Conservation (phyloP, 1,139 yeast species). For the Candida sp. region DNA sequence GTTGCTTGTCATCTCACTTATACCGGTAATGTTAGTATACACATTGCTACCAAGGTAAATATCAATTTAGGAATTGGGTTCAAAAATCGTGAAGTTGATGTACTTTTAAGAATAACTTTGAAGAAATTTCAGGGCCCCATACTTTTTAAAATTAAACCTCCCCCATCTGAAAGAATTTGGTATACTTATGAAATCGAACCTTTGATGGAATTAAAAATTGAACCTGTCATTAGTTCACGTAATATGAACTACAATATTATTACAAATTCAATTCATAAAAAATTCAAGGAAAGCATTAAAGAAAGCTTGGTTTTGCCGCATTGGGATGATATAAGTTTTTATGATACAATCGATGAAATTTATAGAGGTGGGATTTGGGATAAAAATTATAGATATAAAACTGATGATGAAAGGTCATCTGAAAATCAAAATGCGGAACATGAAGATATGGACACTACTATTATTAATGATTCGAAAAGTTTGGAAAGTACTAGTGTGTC, state of each 20-base stretch:
- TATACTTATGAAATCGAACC: constrained; percentile 85
- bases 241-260: constrained; percentile 75
- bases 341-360: constrained; percentile 58
- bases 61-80: constrained; percentile 73
- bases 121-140: constrained; percentile 73
- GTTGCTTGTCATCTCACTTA: constrained; percentile 63
- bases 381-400: constrained; percentile 16
- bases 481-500: constrained; percentile 3
- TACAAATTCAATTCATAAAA: constrained; percentile 75
- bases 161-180: constrained; percentile 91
- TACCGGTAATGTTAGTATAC: constrained; percentile 69
- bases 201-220: constrained; percentile 65
- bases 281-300: constrained; percentile 73
- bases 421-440: constrained; percentile 2
- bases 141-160: constrained; percentile 70
- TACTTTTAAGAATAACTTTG: constrained; percentile 69
- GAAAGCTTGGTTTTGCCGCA: constrained; percentile 81
- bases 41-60: constrained; percentile 75
- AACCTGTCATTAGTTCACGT: constrained; percentile 85
- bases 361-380: constrained; percentile 97
- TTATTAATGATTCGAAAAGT: constrained; percentile 2
- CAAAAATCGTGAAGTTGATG: constrained; percentile 74
- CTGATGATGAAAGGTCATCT: constrained; percentile 6
- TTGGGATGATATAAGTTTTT: constrained; percentile 85
- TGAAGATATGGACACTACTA: constrained; percentile 4